phyloP scores from a whole-genome alignment of 768 basidiomycete species.

The Fistulinella prunicolor region DNA sequence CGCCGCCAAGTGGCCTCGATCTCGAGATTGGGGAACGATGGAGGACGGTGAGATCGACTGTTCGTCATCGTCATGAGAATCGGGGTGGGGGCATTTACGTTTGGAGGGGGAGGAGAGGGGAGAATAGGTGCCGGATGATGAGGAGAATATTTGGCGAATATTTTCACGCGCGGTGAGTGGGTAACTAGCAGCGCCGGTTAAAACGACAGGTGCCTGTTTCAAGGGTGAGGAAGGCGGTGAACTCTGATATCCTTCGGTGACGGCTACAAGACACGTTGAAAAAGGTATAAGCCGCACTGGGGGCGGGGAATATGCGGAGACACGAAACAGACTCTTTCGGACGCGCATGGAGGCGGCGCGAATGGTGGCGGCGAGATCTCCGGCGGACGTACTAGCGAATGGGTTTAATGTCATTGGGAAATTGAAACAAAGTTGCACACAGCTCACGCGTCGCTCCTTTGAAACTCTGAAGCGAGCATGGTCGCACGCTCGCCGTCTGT shows the following conservation, averaged over 20 bases:
- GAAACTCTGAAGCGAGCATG: constrained; percentile 21
- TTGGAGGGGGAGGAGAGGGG: constrained; percentile 35
- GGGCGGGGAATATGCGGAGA: constrained; percentile 16
- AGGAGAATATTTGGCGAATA: constrained; percentile 46
- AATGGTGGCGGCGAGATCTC: constrained; percentile 53
- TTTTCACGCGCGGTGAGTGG: constrained; percentile 58
- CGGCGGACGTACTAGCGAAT: constrained; percentile 36
- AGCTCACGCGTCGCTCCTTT: constrained; percentile 25
- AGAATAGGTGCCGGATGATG: constrained; percentile 32
- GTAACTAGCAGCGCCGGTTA: constrained; percentile 29
- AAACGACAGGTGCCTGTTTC: constrained; percentile 27
- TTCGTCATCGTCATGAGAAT: constrained; percentile 21
- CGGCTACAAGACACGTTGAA: constrained; percentile 41
- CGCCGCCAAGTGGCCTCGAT: constrained; percentile 22
- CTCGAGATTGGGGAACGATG: constrained; percentile 21
- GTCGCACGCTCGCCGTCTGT: constrained; percentile 32
- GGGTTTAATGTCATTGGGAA: constrained; percentile 9
- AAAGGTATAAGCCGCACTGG: constrained; percentile 30
- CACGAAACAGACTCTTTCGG: constrained; percentile 51
- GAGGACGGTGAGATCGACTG: constrained; percentile 15
- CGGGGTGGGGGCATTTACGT: constrained; percentile 30
- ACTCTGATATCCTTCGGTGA: constrained; percentile 59
- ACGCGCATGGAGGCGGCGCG: constrained; percentile 56
- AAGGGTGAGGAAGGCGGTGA: constrained; percentile 34
- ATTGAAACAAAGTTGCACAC: constrained; percentile 10